Evolutionary conservation across 2,329 filamentous ascomycete genomes (phyloP), one percentile per base, ranked within the genome.

Genomic region (Mariannaea sp.): DNA sequence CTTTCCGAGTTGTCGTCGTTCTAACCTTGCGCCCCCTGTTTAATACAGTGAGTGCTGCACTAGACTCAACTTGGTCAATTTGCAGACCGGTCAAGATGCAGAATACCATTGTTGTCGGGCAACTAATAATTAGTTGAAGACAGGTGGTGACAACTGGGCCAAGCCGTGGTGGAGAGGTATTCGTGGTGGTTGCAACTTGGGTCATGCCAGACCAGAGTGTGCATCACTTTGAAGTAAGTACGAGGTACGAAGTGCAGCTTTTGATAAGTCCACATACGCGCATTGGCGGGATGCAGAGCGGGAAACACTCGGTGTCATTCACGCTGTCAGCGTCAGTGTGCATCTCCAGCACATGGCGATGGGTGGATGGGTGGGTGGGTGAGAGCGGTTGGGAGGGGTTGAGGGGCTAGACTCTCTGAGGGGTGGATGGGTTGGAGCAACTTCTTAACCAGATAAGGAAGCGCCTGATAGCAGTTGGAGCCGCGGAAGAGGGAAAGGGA

Each of bases 271-370:
- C n/a, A n/a, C n/a, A n/a, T 24, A 24, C 22, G 22, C 22, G 22
- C 22, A 8, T 5, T 24, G 8, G 22, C 8, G 5, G 22, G 8
- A 12, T 24, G 38, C 46, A 33, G n/a, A 30, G 26, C 47, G 39
- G 38, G 13, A 49, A 30, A 36, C 40, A 13, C 47, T 49, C 47
- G 47, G 47, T 38, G 36, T 49, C 29, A 38, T 19, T 14, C 46
- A 19, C 35, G n/a, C n/a, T n/a, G n/a, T n/a, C 29, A 29, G 29
- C 38, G 38, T 49, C 38, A 35, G 36, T 16, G 29, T 49, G 46
- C 46, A 49, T 20, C 46, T 30, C 14, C 14, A 22, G 13, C 27
- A 10, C 44, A 24, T 22, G 8, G 9, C 13, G 40, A n/a, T 17
- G 45, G 12, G 16, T 17, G 36, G 27, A 36, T 40, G 39, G 36